Base-by-base conservation (phyloP, 352 stramenopile species). In the Phytophthora colocasiae region DNA sequence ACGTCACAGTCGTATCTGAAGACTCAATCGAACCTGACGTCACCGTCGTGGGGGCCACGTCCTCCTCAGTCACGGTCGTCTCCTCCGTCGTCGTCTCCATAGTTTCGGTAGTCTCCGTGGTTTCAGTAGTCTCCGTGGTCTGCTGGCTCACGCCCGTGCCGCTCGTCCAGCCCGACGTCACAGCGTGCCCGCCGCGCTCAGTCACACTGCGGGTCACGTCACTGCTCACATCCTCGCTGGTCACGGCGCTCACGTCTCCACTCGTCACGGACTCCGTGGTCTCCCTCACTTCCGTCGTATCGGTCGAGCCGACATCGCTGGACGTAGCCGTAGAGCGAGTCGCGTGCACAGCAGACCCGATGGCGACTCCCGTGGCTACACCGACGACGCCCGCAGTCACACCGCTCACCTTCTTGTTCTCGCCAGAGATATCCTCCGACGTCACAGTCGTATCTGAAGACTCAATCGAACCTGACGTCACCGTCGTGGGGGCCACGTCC, bases 291-390 rank as follows among this genome's bases (percentile, higher is more conserved):
- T 45, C 26, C 22, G 50, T 22, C 50, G 38, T 58, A 38, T 50
- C 39, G 5, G 24, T 59, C 39, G 51, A 43, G 38, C 26, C 6
- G 38, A 41, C 51, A 49, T 41, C 38, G 15, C 14, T 39, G 27
- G 27, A 40, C 15, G 24, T 39, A 11, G 38, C 27, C 51, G 12
- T 59, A 27, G 51, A 59, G 26, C 26, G 51, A n/a, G 38, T 50
- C 26, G 51, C 51, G 48, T 19, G 24, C 51, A 59, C 38, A 31
- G 51, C 51, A 48, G 51, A 59, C 38, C 51, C 51, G 39, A 59
- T 59, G 15, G 39, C 38, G 22, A 26, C 51, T 9, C 51, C 51
- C 19, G 51, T 49, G 4, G 17, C 40, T 1, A 26, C 50, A 26
- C 41, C 54, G 19, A 26, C 38, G 5, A 17, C 43, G 22, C 31